Conservation (phyloP, 192 early-diverging fungal species). For the Gryganskiella cystojenkinii region DNA sequence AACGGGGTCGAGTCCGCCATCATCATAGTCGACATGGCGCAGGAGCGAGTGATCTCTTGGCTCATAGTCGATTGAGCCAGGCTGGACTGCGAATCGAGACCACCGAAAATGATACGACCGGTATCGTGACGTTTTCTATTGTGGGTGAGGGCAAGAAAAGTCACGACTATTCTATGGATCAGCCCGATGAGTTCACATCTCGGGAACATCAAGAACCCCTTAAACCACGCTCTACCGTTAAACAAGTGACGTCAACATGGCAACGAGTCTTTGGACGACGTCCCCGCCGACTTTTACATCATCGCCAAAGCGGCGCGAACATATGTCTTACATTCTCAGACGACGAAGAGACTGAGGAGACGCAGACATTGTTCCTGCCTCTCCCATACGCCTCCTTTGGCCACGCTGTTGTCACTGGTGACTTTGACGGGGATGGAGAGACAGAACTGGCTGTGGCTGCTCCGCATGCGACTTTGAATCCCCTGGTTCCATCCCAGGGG, state of each 20-base stretch:
- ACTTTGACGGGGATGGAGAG: conserved; percentile 75
- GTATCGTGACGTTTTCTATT: conserved; percentile 37
- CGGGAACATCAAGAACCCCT: neutral
- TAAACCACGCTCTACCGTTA: neutral
- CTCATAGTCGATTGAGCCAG: conserved; percentile 3
- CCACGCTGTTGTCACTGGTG: conserved; percentile 67
- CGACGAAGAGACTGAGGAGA: conserved; percentile 16
- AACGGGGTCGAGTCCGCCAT: conserved; percentile 10
- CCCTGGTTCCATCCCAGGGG: conserved; percentile 55
- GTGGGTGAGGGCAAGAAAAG: neutral
- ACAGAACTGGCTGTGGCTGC: conserved; percentile 72
- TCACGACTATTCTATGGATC: neutral
- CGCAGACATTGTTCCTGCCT: conserved; percentile 53
- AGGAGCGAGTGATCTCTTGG: neutral
- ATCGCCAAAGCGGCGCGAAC: neutral
- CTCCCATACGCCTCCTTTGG: conserved; percentile 74
- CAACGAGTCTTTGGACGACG: too few species aligned
- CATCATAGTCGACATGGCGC: conserved; percentile 1
- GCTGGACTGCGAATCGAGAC: conserved; percentile 16
- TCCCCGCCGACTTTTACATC: neutral
- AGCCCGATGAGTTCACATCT: too few species aligned
- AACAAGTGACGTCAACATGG: too few species aligned
- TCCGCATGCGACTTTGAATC: conserved; percentile 60
- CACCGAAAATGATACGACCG: conserved; percentile 4
- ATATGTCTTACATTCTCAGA: conserved; percentile 29